These are phyloP conservation scores for Jamesozyma lodderae DNA, from an alignment of 805 yeast genomes.

Conservation along the genomic window DNA sequence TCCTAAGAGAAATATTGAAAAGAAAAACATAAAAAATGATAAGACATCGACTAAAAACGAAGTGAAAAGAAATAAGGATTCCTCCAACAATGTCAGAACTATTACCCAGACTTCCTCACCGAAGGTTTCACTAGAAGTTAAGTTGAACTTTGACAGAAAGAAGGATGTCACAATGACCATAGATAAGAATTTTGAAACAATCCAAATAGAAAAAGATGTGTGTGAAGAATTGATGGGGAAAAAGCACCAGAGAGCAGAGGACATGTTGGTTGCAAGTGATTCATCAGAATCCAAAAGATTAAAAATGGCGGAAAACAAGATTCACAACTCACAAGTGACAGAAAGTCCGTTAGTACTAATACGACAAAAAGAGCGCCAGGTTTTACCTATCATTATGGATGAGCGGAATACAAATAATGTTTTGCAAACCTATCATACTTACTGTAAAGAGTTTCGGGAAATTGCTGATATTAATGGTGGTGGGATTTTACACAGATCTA, in stretches of 20 bases:
- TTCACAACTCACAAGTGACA: background rate
- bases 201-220: conserved; percentile 8
- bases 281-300: background rate
- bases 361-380: background rate
- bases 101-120: background rate
- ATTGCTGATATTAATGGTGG: too few species aligned
- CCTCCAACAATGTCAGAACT: background rate
- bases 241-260: background rate
- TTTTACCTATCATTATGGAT: background rate
- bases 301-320: background rate
- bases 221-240: background rate
- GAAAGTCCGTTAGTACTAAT: too few species aligned
- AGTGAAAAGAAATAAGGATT: background rate
- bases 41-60: background rate
- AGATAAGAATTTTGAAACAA: conserved; percentile 10
- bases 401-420: background rate
- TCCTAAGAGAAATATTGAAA: background rate
- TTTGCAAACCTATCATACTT: background rate
- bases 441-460: background rate
- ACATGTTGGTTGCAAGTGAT: background rate
- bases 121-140: background rate
- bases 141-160: background rate
- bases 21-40: background rate
- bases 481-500: too few species aligned
- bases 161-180: conserved; percentile 6